These are phyloP conservation scores for Leccinellum rugosiceps DNA, from an alignment of 768 basidiomycete genomes.

Conservation along the genomic window DNA sequence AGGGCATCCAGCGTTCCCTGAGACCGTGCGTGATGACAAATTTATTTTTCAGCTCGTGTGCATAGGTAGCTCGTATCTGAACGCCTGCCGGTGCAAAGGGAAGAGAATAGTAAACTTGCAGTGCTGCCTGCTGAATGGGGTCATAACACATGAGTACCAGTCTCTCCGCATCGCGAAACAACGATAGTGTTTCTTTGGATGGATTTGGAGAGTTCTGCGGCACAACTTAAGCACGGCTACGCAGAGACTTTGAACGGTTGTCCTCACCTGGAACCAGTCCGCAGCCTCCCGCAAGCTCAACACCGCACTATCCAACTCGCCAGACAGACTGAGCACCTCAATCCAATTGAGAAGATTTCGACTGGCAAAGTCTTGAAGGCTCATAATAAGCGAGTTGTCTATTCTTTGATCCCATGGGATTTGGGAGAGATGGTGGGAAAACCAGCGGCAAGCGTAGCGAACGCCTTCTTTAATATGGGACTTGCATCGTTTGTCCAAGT, in stretches of 20 bases:
- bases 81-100: conserved; percentile 6
- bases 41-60: conserved; percentile 7
- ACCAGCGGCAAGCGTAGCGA: conserved; percentile 21
- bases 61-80: conserved; percentile 12
- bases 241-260: background rate
- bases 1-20: conserved; percentile 11
- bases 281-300: conserved; percentile 9
- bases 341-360: conserved; percentile 16
- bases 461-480: conserved; percentile 12
- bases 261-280: conserved; percentile 15
- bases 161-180: conserved; percentile 17
- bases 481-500: conserved; percentile 13
- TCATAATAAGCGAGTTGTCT: conserved; percentile 5
- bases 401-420: conserved; percentile 3
- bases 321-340: conserved; percentile 18
- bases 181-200: conserved; percentile 5
- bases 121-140: conserved; percentile 14
- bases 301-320: conserved; percentile 14
- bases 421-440: conserved; percentile 13
- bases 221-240: background rate
- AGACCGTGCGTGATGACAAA: conserved; percentile 10
- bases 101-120: conserved; percentile 16
- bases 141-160: conserved; percentile 20
- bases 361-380: conserved; percentile 10
- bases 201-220: conserved; percentile 8